phyloP scores from a whole-genome alignment of 2,329 filamentous ascomycete species.

The Xylariaceae sp. region DNA sequence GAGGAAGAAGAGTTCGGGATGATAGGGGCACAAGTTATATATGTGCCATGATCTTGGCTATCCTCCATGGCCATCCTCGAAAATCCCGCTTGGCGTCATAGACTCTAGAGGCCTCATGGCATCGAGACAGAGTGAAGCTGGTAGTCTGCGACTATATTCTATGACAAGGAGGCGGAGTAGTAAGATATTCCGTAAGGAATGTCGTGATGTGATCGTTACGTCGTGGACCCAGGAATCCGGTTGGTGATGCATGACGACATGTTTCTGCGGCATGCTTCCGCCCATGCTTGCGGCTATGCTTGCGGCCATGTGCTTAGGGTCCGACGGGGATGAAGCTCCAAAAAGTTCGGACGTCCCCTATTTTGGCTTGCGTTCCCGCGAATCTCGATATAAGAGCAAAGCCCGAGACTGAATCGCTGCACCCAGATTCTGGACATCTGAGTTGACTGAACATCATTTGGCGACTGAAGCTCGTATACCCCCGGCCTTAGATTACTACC shows the following conservation, averaged over 20 bases:
- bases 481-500: no score
- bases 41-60: background rate
- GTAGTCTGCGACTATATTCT: background rate
- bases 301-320: background rate
- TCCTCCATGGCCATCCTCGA: background rate
- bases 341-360: background rate
- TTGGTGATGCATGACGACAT: constrained; percentile 2
- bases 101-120: background rate
- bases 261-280: background rate
- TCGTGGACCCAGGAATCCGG: background rate
- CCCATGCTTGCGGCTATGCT: background rate
- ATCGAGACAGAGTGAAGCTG: background rate
- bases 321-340: background rate
- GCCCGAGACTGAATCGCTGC: background rate
- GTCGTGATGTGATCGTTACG: constrained; percentile 1
- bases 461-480: background rate
- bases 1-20: background rate
- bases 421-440: background rate
- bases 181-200: background rate
- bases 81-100: constrained; percentile 12
- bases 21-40: constrained; percentile 3
- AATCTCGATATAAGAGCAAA: background rate
- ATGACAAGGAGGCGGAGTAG: background rate
- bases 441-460: background rate
- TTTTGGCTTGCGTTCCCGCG: background rate